Evolutionary conservation across 495 filamentous ascomycete species (phyloP).

Genomic region (Hyaloscypha finlandica): DNA sequence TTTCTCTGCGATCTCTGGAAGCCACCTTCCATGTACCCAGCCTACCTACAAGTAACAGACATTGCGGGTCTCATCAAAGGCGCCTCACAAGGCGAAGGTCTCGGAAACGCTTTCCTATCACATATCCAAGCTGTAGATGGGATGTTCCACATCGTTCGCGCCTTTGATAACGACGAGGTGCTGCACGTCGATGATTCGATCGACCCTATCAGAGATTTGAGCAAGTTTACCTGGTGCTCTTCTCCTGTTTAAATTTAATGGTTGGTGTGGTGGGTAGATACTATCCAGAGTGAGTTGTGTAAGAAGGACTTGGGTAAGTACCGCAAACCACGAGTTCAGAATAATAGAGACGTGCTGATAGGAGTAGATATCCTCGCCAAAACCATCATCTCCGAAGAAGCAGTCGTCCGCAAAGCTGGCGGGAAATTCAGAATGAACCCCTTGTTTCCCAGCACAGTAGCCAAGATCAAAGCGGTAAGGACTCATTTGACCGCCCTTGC

Average conservation of each 20-base stretch:
- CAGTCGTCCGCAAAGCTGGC: conserved; percentile 34
- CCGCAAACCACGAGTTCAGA: neutral
- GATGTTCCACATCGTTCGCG: conserved; percentile 36
- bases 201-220: conserved; percentile 37
- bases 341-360: neutral
- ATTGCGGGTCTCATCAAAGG: conserved; percentile 38
- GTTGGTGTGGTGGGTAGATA: conserved; percentile 22
- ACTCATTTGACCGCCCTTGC: neutral
- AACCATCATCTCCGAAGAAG: conserved; percentile 35
- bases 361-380: conserved; percentile 33
- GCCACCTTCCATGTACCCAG: conserved; percentile 32
- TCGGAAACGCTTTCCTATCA: conserved; percentile 35
- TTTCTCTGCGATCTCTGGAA: conserved; percentile 35
- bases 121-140: conserved; percentile 37
- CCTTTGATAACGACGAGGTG: conserved; percentile 36
- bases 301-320: conserved; percentile 36
- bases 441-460: conserved; percentile 32
- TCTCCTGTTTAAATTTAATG: conserved; percentile 14
- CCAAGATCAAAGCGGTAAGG: conserved; percentile 31
- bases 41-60: conserved; percentile 36
- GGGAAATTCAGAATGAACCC: conserved; percentile 37
- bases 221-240: conserved; percentile 6
- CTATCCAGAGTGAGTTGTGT: conserved; percentile 38
- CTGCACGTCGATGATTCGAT: conserved; percentile 36
- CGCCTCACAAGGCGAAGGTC: conserved; percentile 34